Base-by-base conservation (phyloP, 345 rosid genomes). In the Viola odorata region DNA sequence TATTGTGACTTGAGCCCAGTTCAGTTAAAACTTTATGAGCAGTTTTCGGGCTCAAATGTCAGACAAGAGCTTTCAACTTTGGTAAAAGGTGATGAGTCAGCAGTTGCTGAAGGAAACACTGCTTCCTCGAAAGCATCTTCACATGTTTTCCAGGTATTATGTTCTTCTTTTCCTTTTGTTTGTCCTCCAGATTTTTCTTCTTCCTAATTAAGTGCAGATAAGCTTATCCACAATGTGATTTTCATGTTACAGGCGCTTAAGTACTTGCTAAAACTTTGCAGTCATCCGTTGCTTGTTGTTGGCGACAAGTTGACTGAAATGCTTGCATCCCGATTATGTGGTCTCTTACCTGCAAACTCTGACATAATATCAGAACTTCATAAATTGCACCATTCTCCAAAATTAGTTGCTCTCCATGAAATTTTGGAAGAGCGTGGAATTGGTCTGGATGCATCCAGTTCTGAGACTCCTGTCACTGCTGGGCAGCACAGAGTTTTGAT, bases 401-500 rank as follows among this genome's bases (percentile, higher is more conserved):
- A 94, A 77, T 81, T 94, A 76, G 92, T 94, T 60, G 99, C 99
- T 40, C 99, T 94, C 55, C 84, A 88, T 75, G 99, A 94, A 80
- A 94, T 94, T 69, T 64, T 94, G 65, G 99, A 91, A 73, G 99
- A 94, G 78, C 86, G 99, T 76, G 99, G 97, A 66, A 88, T 94
- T 65, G 99, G 99, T 39, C 68, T 81, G 73, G 99, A 94, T 70
- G 68, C 84, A 69, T 84, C 96, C 61, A 77, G 78, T 75, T 82
- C 92, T 67, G 99, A 94, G 53, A 83, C 78, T 68, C 58, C 81
- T 77, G 70, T 83, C 63, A 68, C 68, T 67, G 85, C 79, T 52
- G 97, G 99, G 72, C 99, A 94, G 80, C 97, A 90, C 73, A 86
- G 99, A 75, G 92, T 90, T 78, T 67, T 94, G 76, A 94, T 94